phyloP scores from a whole-genome alignment of 2,329 filamentous ascomycete genomes.

The Lachnellula occidentalis region DNA sequence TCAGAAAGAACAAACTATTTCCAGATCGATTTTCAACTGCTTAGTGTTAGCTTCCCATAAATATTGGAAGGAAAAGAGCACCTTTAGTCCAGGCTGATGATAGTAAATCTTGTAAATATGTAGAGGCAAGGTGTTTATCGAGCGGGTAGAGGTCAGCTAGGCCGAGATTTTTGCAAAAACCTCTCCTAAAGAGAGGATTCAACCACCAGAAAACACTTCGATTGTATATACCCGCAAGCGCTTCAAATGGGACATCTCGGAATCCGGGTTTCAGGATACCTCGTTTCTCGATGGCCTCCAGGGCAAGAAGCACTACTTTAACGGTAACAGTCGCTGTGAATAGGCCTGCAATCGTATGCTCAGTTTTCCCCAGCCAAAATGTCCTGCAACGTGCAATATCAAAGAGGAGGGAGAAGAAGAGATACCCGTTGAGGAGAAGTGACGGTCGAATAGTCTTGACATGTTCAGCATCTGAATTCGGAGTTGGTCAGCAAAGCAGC shows the following conservation, averaged over 20 bases:
- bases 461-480: background rate
- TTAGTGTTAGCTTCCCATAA: background rate
- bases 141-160: conserved; percentile 23
- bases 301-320: conserved; percentile 9
- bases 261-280: conserved; percentile 2
- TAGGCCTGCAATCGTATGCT: background rate
- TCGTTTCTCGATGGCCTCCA: conserved; percentile 14
- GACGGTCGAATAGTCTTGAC: background rate
- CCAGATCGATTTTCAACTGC: background rate
- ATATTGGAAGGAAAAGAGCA: background rate
- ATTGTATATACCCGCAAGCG: conserved; percentile 28
- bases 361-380: background rate
- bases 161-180: conserved; percentile 24
- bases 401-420: background rate
- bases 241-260: conserved; percentile 17
- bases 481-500: background rate
- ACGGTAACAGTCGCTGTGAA: conserved; percentile 3
- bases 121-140: conserved; percentile 8
- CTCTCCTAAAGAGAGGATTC: conserved; percentile 28
- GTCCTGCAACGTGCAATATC: conserved; percentile 1
- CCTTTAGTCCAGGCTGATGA: conserved; percentile 3
- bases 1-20: conserved; percentile 1
- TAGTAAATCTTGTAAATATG: background rate
- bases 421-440: background rate
- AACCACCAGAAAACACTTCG: conserved; percentile 33